Base-by-base conservation (phyloP, 208 protist species). In the Leishmania tropica region DNA sequence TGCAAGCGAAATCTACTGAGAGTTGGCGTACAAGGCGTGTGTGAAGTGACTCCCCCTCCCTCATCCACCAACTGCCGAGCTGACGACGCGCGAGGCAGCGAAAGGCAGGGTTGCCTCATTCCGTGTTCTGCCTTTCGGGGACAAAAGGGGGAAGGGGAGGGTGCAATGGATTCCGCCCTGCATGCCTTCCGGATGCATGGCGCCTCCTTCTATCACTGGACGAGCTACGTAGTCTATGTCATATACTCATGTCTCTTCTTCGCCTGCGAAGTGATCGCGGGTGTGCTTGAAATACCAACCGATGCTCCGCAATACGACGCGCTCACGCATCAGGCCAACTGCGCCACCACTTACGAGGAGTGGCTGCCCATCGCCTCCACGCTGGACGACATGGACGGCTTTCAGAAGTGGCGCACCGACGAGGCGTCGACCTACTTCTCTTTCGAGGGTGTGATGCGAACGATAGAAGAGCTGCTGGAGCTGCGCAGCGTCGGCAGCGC, bases 371-470 rank as follows among this genome's bases (percentile, higher is more conserved):
- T 88, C 42, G 87, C 87, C 53, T 75, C 84, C 62, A 81, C 86
- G 74, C 80, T 95, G 47, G 86, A 92, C 68, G 87, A 95, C 35
- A 64, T 94, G 47, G 79, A 95, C 53, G 90, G 85, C 64, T 91
- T 90, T 85, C 79, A 87, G 70, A 53, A 81, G 64, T 93, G 89
- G 89, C 76, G 89, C 74, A 83, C 85, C 11, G 64, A 90, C 67
- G 87, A 87, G 73, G 60, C 75, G 68, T 81, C 85, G 62, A 17
- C 79, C 1, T 84, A 81, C 47, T 91, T 93, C 72, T 88, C 85
- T 54, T 90, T 87, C 71, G 80, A 89, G 42, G 88, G 88, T n/a
- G 79, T 93, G 40, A 83, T 88, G 79, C 78, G 79, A 31, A 77
- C 72, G 37, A 90, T 90, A 65, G 85, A 88, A 58, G 70, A 89